Evolutionary conservation across 495 filamentous ascomycete genomes (phyloP).

Genomic region (Penicillium lividum): DNA sequence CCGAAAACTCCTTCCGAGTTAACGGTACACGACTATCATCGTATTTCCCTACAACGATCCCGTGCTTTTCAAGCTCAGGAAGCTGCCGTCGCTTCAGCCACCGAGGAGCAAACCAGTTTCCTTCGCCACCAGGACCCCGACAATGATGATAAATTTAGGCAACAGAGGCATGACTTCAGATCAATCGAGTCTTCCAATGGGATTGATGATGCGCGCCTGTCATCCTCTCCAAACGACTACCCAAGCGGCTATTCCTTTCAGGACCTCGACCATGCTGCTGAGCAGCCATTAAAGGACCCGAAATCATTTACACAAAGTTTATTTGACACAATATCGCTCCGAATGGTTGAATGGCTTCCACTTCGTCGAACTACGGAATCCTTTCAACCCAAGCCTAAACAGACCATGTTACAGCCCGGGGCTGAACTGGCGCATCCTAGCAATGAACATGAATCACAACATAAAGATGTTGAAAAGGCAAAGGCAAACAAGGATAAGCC

Average conservation of each 20-base stretch:
- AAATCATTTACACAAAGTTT: constrained; percentile 83
- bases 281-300: constrained; percentile 69
- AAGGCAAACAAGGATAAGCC: constrained; percentile 10
- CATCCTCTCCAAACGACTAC: background rate
- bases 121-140: background rate
- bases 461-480: constrained; percentile 13
- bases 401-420: background rate
- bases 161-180: background rate
- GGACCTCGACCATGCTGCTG: constrained; percentile 26
- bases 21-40: constrained; percentile 26
- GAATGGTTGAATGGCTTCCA: constrained; percentile 79
- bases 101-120: constrained; percentile 1
- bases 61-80: constrained; percentile 26
- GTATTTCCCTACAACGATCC: constrained; percentile 33
- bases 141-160: background rate
- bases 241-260: constrained; percentile 16
- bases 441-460: constrained; percentile 9
- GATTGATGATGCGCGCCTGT: constrained; percentile 1
- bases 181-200: background rate
- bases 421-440: constrained; percentile 17
- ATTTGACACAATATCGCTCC: constrained; percentile 73
- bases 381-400: constrained; percentile 18
- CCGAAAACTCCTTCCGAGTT: constrained; percentile 39
- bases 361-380: constrained; percentile 41
- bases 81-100: constrained; percentile 5